Base-by-base conservation (phyloP, 768 basidiomycete genomes). In the Termitomyces sp. region DNA sequence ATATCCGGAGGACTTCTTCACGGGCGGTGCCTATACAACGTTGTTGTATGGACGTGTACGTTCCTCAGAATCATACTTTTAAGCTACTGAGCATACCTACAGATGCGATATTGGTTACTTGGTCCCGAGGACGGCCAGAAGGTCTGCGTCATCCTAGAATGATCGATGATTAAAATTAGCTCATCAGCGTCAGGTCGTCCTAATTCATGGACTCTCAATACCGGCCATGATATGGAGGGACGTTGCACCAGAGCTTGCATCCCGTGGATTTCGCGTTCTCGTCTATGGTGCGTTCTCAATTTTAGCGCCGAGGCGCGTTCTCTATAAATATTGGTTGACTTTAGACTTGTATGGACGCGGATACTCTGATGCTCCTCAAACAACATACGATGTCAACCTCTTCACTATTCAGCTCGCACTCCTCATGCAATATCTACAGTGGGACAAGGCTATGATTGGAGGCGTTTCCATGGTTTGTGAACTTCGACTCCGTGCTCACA, bases 341-440 rank as follows among this genome's bases (percentile, higher is more conserved):
- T 16, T 40, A 90, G 90, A 93, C 72, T 74, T 92, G 20, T 91
- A 90, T 59, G 91, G 90, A 13, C 80, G 90, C 40, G 90, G 90
- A 5, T 93, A 92, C 70, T 90, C 89, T 1, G 90, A 89, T 56
- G 89, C 90, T 1, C 90, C 90, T 0, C 79, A 84, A 22, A 82
- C 79, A 16, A 81, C 79, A 3, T 90, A 92, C 67, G 79, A 89
- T 60, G 71, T 81, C 1, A 71, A 76, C 5, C 74, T 93, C 3
- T 87, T 87, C 66, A 83, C 84, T 0, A 84, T 83, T 0, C 90
- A 92, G 64, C 85, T 93, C n/a, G 91, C 91, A 0, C 78, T 92
- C 6, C 80, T 93, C 50, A 81, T 93, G 79, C 90, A 92, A 61
- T 82, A 91, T 60, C 69, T 92, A 47, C 79, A 76, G 53, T 93